Evolutionary conservation across 345 rosid genomes (phyloP), one percentile per base, ranked within the genome.

Genomic region (Abelmoschus esculentus): DNA sequence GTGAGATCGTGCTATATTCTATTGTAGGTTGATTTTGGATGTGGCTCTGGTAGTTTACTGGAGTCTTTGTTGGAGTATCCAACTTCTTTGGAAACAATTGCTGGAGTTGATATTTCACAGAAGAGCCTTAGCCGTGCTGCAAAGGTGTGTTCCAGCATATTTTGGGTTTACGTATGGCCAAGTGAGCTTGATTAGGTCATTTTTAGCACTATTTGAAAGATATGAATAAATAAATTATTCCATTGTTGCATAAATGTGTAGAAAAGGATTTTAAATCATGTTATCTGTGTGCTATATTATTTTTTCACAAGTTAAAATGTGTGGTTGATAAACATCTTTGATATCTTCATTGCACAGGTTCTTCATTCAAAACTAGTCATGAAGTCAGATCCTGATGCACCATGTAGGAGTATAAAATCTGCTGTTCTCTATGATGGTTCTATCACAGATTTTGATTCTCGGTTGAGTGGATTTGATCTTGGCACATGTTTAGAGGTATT

Each of bases 401-500:
- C 81, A 31, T 70, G 78, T 75, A 34, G 76, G 56, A 67, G 78
- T 62, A 73, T 91, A 80, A 79, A 84, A 70, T 84, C 86, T 73
- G 91, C 91, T 38, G 78, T 80, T 66, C 96, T 95, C 42, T 95
- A 86, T 78, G 89, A 88, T 75, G 99, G 98, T 61, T 95, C 98
- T 17, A 88, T 95, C 70, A 83, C 85, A 47, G 83, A 72, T 50
- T 86, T 86, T 66, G 98, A 95, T 81, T 75, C 87, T 64, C 89
- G 96, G 71, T 75, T 91, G 57, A 5, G 81, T 50, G 84, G 87
- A 66, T 73, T 88, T 76, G 96, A 91, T 79, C 84, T 95, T 8
- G 96, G 87, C 71, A 88, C 99, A 71, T 95, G 98, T 88, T 82
- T 91, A 47, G 99, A 95, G 98, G 97, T 93, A 72, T 61, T 70